Conservation (phyloP, 2,329 filamentous ascomycete genomes). For the Cladosporium austrohemisphaericum region DNA sequence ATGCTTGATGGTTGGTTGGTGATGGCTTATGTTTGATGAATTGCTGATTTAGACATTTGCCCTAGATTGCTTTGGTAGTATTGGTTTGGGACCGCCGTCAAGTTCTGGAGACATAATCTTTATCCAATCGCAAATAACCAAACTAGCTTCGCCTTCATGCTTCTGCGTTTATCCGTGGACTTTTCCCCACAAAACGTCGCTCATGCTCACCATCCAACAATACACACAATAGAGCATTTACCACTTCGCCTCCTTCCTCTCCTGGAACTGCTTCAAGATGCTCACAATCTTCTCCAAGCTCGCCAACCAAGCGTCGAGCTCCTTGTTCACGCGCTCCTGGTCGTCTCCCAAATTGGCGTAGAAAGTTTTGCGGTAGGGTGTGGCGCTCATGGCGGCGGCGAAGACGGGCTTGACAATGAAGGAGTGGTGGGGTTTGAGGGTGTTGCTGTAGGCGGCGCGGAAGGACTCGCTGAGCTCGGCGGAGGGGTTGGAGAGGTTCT, state of each 20-base stretch:
- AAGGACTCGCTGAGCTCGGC: slow-evolving; percentile 85
- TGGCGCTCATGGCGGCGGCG: slow-evolving; percentile 86
- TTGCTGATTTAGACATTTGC: too few species aligned
- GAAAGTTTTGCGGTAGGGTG: slow-evolving; percentile 90
- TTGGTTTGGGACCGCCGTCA: too few species aligned
- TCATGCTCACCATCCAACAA: too few species aligned
- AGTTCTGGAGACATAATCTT: too few species aligned
- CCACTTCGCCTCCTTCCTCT: slow-evolving; percentile 46
- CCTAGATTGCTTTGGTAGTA: too few species aligned
- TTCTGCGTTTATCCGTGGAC: too few species aligned
- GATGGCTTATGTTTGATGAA: too few species aligned
- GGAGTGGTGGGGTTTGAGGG: slow-evolving; percentile 87
- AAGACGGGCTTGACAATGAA: slow-evolving; percentile 91
- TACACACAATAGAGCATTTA: too few species aligned
- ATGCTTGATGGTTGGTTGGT: too few species aligned
- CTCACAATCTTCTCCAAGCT: slow-evolving; percentile 71
- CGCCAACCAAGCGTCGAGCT: slow-evolving; percentile 69
- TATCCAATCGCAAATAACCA: too few species aligned
- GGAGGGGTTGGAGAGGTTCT: slow-evolving; percentile 64
- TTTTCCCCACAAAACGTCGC: too few species aligned
- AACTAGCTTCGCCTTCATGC: too few species aligned
- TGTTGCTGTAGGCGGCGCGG: slow-evolving; percentile 75
- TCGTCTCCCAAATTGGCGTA: slow-evolving; percentile 79
- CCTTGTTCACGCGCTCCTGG: slow-evolving; percentile 56
- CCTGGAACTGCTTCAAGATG: slow-evolving; percentile 68